Evolutionary conservation across 495 filamentous ascomycete genomes (phyloP).

Genomic region (Glarea lozoyensis): DNA sequence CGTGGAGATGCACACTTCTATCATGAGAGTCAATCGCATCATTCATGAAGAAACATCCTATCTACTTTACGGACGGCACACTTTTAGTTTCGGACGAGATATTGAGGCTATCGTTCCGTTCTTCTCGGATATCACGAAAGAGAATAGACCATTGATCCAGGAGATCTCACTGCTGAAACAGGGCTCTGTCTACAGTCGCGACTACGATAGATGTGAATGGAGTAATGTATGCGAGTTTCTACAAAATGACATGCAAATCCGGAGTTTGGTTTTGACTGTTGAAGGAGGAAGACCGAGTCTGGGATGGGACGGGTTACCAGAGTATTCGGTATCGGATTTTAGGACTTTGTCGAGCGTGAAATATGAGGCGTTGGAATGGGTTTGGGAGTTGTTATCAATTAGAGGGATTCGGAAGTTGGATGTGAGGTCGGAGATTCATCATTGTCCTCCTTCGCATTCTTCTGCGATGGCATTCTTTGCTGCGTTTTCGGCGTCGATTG

Average conservation of each 20-base stretch:
- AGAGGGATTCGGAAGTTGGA: conserved; percentile 15
- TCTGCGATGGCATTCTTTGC: conserved; percentile 31
- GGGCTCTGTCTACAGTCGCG: conserved; percentile 34
- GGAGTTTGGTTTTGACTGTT: conserved; percentile 33
- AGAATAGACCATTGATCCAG: conserved; percentile 30
- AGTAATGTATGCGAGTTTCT: conserved; percentile 33
- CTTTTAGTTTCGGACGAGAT: conserved; percentile 42
- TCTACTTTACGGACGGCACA: conserved; percentile 40
- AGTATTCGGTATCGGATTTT: conserved; percentile 32
- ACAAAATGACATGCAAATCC: conserved; percentile 22
- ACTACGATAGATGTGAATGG: conserved; percentile 47
- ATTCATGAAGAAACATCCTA: conserved; percentile 38
- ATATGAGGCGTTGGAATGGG: conserved; percentile 41
- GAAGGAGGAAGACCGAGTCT: conserved; percentile 33
- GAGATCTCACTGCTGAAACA: conserved; percentile 39
- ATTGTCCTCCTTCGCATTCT: conserved; percentile 11
- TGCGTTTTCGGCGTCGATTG: conserved; percentile 41
- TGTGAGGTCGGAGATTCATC: conserved; percentile 13
- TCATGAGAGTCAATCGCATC: conserved; percentile 35
- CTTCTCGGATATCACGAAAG: conserved; percentile 39
- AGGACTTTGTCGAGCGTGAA: conserved; percentile 25
- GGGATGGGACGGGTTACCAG: conserved; percentile 30
- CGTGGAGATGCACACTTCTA: conserved; percentile 30
- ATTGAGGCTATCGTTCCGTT: conserved; percentile 48
- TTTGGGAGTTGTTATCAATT: conserved; percentile 31